These are phyloP conservation scores for Fusarium chlamydosporum DNA, from an alignment of 2,329 filamentous ascomycete genomes.

Conservation along the genomic window DNA sequence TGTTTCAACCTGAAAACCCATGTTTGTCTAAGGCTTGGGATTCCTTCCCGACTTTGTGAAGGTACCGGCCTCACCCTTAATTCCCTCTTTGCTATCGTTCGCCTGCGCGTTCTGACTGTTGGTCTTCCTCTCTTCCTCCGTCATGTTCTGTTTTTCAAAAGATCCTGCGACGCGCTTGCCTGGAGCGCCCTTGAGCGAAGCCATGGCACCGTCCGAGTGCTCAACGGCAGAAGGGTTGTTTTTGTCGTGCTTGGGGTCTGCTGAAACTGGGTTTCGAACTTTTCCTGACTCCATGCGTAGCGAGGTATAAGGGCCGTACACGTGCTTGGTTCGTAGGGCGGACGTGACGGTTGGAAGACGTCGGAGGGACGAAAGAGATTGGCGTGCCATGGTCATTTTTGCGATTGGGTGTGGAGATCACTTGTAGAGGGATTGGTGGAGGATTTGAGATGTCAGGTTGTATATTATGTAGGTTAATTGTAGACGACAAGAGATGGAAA, in stretches of 20 bases:
- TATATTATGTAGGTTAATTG: neutral
- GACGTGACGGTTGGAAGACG: neutral
- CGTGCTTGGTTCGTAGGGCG: neutral
- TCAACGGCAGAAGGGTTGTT: neutral
- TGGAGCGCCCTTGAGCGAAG: conserved; percentile 25
- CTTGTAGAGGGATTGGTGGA: neutral
- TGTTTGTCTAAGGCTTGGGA: neutral
- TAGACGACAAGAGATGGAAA: too few relatives aligned
- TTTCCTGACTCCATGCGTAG: conserved; percentile 27
- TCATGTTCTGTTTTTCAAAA: conserved; percentile 26
- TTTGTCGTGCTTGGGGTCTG: conserved; percentile 20
- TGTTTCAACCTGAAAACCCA: too few relatives aligned
- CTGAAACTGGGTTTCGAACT: conserved; percentile 15
- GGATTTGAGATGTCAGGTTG: neutral
- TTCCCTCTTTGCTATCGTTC: conserved; percentile 22
- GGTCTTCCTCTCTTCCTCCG: conserved; percentile 11
- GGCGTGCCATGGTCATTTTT: conserved; percentile 17
- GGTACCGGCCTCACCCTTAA: neutral
- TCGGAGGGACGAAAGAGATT: conserved; percentile 2
- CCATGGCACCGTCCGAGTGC: conserved; percentile 30
- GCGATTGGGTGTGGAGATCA: rapidly evolving
- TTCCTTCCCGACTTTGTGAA: conserved; percentile 31
- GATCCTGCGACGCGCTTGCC: conserved; percentile 21
- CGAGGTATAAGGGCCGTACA: neutral
- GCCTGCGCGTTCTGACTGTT: conserved; percentile 32